Base-by-base conservation (phyloP, 1,139 yeast species). In the Chernovozyma aurita region DNA sequence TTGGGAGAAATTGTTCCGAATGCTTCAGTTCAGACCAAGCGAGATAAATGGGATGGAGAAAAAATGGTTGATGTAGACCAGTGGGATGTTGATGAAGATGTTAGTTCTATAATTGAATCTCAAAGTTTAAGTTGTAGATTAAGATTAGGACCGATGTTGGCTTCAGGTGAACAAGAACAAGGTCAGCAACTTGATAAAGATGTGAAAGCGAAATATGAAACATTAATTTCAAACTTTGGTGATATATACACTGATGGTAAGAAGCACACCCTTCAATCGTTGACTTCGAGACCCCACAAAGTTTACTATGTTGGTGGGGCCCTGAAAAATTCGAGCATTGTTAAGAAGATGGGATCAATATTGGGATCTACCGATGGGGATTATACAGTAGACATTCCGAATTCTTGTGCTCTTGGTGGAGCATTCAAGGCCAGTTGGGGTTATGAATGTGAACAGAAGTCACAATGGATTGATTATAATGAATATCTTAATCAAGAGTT, bases 361-460 rank as follows among this genome's bases (percentile, higher is more conserved):
- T 59, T 88, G 28, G 88, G 90, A 4, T 72, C 80, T 2, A 43
- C 49, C 12, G 64, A 73, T 15, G 94, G 92, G 2, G 78, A 83
- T 40, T 86, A 61, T 56, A 76, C 78, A 44, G 82, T 83, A 21
- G 92, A 85, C 50, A 76, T 86, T 33, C 80, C 92, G 5, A 88
- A 88, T 59, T 95, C 96, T 1, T 88, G 97, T 70, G 97, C 96
- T 1, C 63, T 85, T 33, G 97, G 97, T n/a, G 95, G 96, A 4
- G 95, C 95, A 30, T 85, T 75, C 59, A 84, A 85, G 54, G 95
- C 96, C 1, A 70, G 83, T 35, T 87, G 95, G 85, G 73, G 82
- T 37, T 55, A 64, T 53, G 43, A 54, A 42, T 57, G 73, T 49
- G 73, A 68, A 49, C 28, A 43, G n/a, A 39, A 50, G 36, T 49